Base-by-base conservation (phyloP, 495 filamentous ascomycete species). In the Glutinoglossum americanum region DNA sequence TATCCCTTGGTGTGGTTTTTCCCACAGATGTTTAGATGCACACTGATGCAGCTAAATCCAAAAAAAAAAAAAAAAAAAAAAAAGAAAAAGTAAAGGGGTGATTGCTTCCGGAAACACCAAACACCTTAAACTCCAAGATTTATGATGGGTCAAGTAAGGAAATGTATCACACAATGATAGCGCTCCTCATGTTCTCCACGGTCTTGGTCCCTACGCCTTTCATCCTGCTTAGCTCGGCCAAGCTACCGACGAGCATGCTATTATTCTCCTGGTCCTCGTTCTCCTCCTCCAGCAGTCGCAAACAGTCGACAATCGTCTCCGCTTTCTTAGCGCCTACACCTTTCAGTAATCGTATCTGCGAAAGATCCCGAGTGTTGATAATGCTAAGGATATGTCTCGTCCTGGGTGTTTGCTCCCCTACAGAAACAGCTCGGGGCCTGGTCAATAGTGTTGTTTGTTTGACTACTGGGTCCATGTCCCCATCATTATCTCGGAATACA, bases 311-410 rank as follows among this genome's bases (percentile, higher is more conserved):
- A 49, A 79, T 76, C 1, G 70, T 69, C 55, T 77, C 73, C 10
- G 76, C 76, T 61, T 75, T 77, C 55, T 78, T 79, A 30, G 66
- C 68, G 8, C 76, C 76, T 9, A 79, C 74, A 23, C 76, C 56
- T 62, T 56, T 59, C 17, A 60, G 26, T 9, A 76, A 62, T 57
- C 74, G 75, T 61, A 84, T 83, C 64, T 75, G 74, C 32, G 70
- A 73, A 7, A 87, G 68, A 60, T 96, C 85, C 15, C 85, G 75
- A 1, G 82, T 86, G 68, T 98, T 98, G 68, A 98, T 81, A 63
- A 96, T 84, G 15, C 78, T 74, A 3, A 98, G 74, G 9, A 98
- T 65, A 55, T 80, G 77, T 61, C 74, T 70, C 4, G 85, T 85
- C 6, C 82, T 75, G 1, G 88, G 86, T 0, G 84, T 83, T 11